phyloP scores from a whole-genome alignment of 106 monocot species.

The Agapanthus africanus region DNA sequence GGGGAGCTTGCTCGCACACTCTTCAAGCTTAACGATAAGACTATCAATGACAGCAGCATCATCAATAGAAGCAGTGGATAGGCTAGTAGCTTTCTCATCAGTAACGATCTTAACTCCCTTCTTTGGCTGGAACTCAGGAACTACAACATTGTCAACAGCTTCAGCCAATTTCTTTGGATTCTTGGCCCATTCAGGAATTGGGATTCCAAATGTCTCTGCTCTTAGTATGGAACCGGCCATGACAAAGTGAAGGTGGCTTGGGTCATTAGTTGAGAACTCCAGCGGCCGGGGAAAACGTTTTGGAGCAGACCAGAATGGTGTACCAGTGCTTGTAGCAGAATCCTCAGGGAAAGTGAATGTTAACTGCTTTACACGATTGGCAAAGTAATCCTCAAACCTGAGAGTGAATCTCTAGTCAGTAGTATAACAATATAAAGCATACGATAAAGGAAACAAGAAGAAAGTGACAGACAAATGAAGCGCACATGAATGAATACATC shows the following conservation, averaged over 20 bases:
- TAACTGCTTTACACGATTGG: constrained; percentile 80
- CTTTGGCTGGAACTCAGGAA: constrained; percentile 76
- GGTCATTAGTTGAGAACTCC: constrained; percentile 58
- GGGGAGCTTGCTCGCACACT: constrained; percentile 47
- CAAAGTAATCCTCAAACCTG: constrained; percentile 91
- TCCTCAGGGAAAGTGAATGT: constrained; percentile 91
- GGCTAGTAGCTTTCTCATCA: constrained; percentile 70
- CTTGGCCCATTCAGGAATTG: constrained; percentile 70
- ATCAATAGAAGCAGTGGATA: constrained; percentile 62
- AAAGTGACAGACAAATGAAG: background rate
- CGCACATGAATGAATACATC: background rate
- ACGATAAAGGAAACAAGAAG: too few relatives aligned
- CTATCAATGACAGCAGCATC: constrained; percentile 68
- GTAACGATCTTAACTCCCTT: constrained; percentile 73
- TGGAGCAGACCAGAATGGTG: constrained; percentile 94
- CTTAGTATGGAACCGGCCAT: constrained; percentile 72
- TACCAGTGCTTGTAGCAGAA: constrained; percentile 53
- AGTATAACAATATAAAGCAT: too few relatives aligned
- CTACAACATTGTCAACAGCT: constrained; percentile 45
- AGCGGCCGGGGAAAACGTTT: constrained; percentile 77
- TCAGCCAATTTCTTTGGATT: constrained; percentile 40
- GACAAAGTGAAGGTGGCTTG: constrained; percentile 58
- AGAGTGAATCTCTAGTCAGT: background rate
- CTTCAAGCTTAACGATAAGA: constrained; percentile 51
- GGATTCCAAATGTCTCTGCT: constrained; percentile 77